These are phyloP conservation scores for Funneliformis mosseae DNA, from an alignment of 192 early-diverging fungal species.

Conservation along the genomic window DNA sequence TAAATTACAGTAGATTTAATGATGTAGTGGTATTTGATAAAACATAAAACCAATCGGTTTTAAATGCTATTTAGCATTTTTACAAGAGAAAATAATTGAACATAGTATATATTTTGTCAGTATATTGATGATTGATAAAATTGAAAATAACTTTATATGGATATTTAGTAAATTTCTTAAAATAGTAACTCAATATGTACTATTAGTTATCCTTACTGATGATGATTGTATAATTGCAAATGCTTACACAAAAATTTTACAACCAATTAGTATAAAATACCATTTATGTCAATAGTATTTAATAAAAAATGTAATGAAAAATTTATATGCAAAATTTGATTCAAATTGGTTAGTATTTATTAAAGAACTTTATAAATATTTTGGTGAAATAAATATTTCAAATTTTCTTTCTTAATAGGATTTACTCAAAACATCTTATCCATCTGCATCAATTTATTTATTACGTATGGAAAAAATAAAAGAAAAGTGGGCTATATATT, in stretches of 20 bases:
- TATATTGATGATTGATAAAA: conserved; percentile 14
- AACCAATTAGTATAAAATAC: neutral
- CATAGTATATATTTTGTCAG: conserved; percentile 1
- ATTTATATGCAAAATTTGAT: neutral
- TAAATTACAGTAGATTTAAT: neutral
- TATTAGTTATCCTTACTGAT: conserved; percentile 5
- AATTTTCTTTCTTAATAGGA: neutral
- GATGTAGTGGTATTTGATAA: conserved; percentile 21
- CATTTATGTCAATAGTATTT: neutral
- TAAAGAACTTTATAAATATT: neutral
- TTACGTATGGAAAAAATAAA: neutral
- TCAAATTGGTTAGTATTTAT: neutral
- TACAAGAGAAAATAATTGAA: conserved; percentile 1
- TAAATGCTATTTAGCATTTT: conserved; percentile 9
- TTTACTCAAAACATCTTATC: neutral
- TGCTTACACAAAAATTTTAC: neutral
- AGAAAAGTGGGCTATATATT: neutral
- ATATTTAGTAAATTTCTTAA: conserved; percentile 6
- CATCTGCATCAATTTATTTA: neutral
- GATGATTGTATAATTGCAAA: neutral
- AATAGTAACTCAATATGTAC: neutral
- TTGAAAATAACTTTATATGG: conserved; percentile 10
- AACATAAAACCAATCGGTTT: conserved; percentile 4
- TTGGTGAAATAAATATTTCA: neutral
- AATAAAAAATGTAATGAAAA: conserved; percentile 20